Conservation (phyloP, 164 flowering plant species). For the Magnolia officinalis region DNA sequence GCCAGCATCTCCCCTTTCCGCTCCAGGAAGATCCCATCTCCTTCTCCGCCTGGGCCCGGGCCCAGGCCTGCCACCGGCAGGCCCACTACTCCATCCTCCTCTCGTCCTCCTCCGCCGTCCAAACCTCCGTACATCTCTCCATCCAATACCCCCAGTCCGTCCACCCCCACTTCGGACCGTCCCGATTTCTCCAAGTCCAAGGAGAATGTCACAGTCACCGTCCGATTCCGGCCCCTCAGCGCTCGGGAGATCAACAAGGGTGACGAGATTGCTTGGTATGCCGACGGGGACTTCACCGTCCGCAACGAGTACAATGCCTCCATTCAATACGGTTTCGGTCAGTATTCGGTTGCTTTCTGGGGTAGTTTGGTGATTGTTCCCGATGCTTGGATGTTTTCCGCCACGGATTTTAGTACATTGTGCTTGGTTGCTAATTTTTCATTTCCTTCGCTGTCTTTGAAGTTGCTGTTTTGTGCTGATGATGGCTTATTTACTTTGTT, state of each 20-base stretch:
- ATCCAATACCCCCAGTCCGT: conserved; percentile 12
- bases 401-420: neutral
- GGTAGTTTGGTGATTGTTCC: neutral
- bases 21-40: conserved; percentile 38
- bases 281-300: conserved; percentile 69
- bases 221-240: conserved; percentile 84
- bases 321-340: conserved; percentile 64
- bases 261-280: conserved; percentile 77
- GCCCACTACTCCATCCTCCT: conserved; percentile 34
- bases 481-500: too few species aligned
- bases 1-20: conserved; percentile 55
- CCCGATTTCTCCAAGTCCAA: conserved; percentile 42
- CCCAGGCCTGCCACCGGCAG: conserved; percentile 12
- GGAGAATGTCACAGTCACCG: conserved; percentile 85
- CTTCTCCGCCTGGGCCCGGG: conserved; percentile 4
- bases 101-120: conserved; percentile 22
- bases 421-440: neutral
- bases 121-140: conserved; percentile 15
- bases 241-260: conserved; percentile 62
- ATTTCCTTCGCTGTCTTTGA: too few species aligned
- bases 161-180: conserved; percentile 19
- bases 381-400: neutral
- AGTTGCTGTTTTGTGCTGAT: too few species aligned
- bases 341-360: conserved; percentile 7
- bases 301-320: conserved; percentile 60